phyloP scores from a whole-genome alignment of 176 grass and related monocot genomes.

The Aegilops bicornis region DNA sequence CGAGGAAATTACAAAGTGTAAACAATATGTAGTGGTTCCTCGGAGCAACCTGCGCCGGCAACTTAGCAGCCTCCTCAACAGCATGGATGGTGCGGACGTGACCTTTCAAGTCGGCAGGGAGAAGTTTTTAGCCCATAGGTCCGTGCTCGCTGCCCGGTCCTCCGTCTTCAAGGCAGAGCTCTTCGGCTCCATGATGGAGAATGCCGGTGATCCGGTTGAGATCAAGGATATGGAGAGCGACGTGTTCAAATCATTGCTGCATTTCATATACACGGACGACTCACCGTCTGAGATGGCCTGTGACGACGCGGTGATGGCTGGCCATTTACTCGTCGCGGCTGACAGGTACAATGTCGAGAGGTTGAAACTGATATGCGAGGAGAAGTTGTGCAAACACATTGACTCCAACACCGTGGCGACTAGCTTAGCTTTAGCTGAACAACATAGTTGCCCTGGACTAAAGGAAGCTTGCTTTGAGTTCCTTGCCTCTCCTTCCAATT shows the following conservation, averaged over 20 bases:
- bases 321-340: not conserved
- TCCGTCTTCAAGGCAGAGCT: not conserved
- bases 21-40: not conserved
- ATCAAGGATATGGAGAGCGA: not conserved
- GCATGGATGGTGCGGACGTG: not conserved
- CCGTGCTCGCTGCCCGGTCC: not conserved
- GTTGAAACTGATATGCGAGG: not conserved
- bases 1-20: not conserved
- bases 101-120: not conserved
- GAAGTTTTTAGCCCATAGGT: not conserved
- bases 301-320: not conserved
- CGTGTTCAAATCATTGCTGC: not conserved
- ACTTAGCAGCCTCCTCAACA: not conserved
- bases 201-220: not conserved
- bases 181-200: not conserved
- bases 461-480: constrained; percentile 13
- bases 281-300: not conserved
- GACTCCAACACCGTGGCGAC: not conserved
- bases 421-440: not conserved
- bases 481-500: not conserved
- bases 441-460: not conserved
- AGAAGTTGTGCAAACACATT: not conserved
- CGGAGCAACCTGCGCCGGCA: not conserved
- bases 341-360: not conserved
- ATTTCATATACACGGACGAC: not conserved